Percentiles rank a stretch among this genome's conserved stretches.
Conservation (phyloP, 2,329 filamentous ascomycete genomes). For the Clarireedia monteithiana region DNA sequence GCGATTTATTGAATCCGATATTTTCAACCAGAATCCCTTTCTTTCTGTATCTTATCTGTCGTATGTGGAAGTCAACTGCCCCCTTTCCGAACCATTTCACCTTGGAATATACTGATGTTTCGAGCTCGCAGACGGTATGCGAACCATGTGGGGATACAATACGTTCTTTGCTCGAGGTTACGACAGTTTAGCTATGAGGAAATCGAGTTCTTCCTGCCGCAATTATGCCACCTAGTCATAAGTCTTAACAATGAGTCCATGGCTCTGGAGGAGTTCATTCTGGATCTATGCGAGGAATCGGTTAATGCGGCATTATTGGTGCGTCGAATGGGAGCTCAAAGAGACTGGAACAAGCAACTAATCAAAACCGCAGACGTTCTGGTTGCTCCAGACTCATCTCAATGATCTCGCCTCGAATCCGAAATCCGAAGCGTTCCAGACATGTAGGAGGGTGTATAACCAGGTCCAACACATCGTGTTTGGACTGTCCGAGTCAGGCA, state of each 20-base stretch:
- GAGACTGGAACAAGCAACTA: constrained; percentile 12
- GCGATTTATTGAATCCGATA: constrained; percentile 87
- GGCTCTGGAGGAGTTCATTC: constrained; percentile 80
- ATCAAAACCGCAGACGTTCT: constrained; percentile 59
- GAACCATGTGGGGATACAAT: constrained; percentile 83
- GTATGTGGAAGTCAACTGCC: constrained; percentile 37
- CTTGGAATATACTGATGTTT: constrained; percentile 2
- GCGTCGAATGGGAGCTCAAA: constrained; percentile 30
- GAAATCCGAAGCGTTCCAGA: constrained; percentile 70
- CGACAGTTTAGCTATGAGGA: constrained; percentile 85
- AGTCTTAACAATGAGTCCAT: constrained; percentile 87
- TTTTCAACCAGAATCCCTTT: constrained; percentile 87
- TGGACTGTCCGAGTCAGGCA: constrained; percentile 60
- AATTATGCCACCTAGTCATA: constrained; percentile 81
- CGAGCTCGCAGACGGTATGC: constrained; percentile 63
- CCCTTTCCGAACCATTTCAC: background rate
- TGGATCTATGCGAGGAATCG: constrained; percentile 81
- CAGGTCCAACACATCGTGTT: constrained; percentile 85
- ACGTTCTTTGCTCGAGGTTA: constrained; percentile 81
- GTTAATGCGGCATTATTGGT: constrained; percentile 78
- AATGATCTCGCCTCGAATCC: constrained; percentile 71
- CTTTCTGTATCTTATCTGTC: constrained; percentile 83
- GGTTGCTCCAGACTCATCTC: constrained; percentile 83
- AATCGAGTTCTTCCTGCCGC: constrained; percentile 86
- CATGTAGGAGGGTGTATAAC: constrained; percentile 77